Percentiles rank a stretch among this genome's conserved stretches.
Conservation (phyloP, 2,329 filamentous ascomycete species). For the Xenoacremonium recifei region DNA sequence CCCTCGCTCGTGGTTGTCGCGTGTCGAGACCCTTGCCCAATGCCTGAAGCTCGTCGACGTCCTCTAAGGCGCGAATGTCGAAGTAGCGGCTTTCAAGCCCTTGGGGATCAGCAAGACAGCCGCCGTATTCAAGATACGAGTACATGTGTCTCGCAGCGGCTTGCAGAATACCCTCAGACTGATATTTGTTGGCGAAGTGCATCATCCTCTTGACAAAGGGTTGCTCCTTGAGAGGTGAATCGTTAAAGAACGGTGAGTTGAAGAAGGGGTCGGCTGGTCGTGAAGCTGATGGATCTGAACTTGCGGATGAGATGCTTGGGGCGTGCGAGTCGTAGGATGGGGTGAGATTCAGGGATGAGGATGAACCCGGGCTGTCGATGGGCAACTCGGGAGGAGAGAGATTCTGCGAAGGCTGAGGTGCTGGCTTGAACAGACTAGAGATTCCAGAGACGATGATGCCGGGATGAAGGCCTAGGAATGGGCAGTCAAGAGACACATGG, state of each 20-base stretch:
- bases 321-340: conserved; percentile 14
- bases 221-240: conserved; percentile 66
- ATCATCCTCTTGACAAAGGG: conserved; percentile 66
- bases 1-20: conserved; percentile 41
- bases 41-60: conserved; percentile 55
- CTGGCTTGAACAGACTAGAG: conserved; percentile 67
- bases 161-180: conserved; percentile 62
- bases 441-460: conserved; percentile 82
- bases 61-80: conserved; percentile 68
- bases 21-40: conserved; percentile 14
- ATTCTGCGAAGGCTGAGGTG: conserved; percentile 27
- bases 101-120: conserved; percentile 73
- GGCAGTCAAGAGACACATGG: conserved; percentile 79
- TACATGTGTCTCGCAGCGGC: conserved; percentile 73
- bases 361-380: conserved; percentile 8
- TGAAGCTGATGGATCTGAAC: conserved; percentile 6
- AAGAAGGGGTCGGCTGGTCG: conserved; percentile 59
- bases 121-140: conserved; percentile 81
- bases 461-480: conserved; percentile 85
- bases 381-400: conserved; percentile 7
- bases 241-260: conserved; percentile 75
- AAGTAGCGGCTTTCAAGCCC: conserved; percentile 70
- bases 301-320: conserved; percentile 16
- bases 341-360: conserved; percentile 18
- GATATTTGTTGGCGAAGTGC: conserved; percentile 82